A percentile compares a stretch with the other conserved stretches of the same genome.
phyloP scores from a whole-genome alignment of 2,329 filamentous ascomycete species.

The Neofusicoccum cordaticola region DNA sequence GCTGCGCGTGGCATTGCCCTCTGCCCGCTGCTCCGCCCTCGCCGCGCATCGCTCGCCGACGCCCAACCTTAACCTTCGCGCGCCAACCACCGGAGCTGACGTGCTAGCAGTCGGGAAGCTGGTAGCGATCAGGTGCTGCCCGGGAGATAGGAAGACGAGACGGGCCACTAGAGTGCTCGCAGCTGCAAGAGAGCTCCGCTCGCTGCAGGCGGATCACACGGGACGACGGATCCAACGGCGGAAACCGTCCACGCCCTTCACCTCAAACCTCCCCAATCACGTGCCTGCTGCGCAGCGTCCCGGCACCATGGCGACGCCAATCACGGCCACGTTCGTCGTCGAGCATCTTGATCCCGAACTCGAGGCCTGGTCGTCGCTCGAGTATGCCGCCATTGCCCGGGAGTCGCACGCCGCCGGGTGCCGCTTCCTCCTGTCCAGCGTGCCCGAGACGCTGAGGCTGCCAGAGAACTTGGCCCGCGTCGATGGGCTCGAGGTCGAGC shows the following conservation, averaged over 20 bases:
- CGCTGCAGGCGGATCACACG: background rate
- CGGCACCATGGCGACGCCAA: constrained; percentile 8
- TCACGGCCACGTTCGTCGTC: constrained; percentile 77
- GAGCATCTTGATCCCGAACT: constrained; percentile 96
- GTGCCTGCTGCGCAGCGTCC: background rate
- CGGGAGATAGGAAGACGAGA: background rate
- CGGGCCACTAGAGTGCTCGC: background rate
- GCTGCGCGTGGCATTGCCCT: background rate
- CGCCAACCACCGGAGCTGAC: background rate
- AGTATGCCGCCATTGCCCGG: constrained; percentile 82
- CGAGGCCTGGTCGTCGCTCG: constrained; percentile 88
- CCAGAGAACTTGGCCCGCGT: constrained; percentile 57
- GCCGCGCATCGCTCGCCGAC: background rate
- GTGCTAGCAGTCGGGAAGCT: background rate
- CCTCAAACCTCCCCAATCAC: background rate
- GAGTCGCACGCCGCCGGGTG: constrained; percentile 69
- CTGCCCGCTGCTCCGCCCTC: background rate
- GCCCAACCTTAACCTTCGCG: background rate
- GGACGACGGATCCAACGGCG: background rate
- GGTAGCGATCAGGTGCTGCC: background rate
- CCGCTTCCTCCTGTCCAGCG: constrained; percentile 77
- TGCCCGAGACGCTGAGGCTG: constrained; percentile 64
- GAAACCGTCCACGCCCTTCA: constrained; percentile 1
- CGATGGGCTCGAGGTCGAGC: constrained; percentile 68
- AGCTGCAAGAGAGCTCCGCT: constrained; percentile 8